Evolutionary conservation across 805 yeast species (phyloP), one percentile per base, ranked within the genome.

Genomic region (Kuraishia ogatae): DNA sequence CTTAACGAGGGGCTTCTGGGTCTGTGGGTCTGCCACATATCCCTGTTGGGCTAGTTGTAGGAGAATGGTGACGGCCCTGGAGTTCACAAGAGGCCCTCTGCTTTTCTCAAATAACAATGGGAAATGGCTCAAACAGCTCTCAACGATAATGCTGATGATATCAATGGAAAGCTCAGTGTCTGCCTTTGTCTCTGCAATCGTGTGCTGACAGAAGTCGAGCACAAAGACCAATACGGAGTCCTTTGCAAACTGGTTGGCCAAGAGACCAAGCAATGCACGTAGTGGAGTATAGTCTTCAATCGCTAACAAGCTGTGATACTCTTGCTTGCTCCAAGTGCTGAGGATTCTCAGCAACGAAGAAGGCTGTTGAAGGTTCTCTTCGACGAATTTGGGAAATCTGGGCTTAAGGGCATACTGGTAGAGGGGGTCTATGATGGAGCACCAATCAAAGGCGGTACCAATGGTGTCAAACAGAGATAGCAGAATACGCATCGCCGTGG

Each of bases 301-400:
- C 55, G 76, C 76, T 50, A 89, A 68, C 56, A 85, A 80, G 15
- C 74, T 73, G 51, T 76, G 70, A 46, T 85, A 73, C 22, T 72
- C 71, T 4, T 73, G 71, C 35, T 70, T 65, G 3, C 74, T 64
- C 52, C 87, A 72, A 83, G 96, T 80, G 6, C 81, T 68, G 62
- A 93, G 78, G 10, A 90, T 65, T 55, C 75, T 80, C 80, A 92
- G 71, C 50, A 93, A 66, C 0, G 96, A 79, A 0, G 97, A 90
- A 0, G 93, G 85, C 62, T 87, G 90, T 64, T 90, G 96, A 35
- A 86, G 72, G 66, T 93, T 94, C 62, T 87, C 96, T 48, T 71
- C 77, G 2, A 85, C 85, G 67, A 93, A 93, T 13, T 77, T 72
- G 0, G 58, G 73, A 61, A 94, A 73, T 63, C 96, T 80, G 7